A percentile compares a stretch with the other conserved stretches of the same genome.
Conservation (phyloP, 257 asterid species). For the Solanum peruvianum region DNA sequence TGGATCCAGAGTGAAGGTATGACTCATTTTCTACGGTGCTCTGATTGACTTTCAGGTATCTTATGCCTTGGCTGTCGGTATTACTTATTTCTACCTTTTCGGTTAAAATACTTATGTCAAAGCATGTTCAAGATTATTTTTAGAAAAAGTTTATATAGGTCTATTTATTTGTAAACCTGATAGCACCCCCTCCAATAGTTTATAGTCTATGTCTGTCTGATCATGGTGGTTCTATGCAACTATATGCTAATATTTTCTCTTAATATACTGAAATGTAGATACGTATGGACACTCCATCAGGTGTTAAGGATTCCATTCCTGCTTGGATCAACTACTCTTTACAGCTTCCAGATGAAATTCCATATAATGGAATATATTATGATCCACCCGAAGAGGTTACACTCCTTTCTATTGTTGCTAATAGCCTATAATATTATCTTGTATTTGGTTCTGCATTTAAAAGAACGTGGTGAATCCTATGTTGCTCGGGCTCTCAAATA, state of each 20-base stretch:
- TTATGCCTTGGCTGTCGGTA: neutral
- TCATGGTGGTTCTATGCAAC: neutral
- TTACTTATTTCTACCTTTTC: neutral
- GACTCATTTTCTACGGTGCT: neutral
- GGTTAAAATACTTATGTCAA: neutral
- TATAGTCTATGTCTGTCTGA: neutral
- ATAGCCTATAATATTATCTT: neutral
- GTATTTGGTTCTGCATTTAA: neutral
- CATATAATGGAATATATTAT: conserved; percentile 85
- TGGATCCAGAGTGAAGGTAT: conserved; percentile 96
- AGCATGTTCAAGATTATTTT: neutral
- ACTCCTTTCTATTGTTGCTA: neutral
- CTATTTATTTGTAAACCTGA: neutral
- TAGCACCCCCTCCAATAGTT: neutral
- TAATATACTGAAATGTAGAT: conserved; percentile 42
- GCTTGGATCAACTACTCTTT: conserved; percentile 97
- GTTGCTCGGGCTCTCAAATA: neutral
- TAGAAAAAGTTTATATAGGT: neutral
- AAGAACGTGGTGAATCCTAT: neutral
- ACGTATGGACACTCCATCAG: conserved; percentile 98
- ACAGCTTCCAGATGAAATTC: conserved; percentile 95
- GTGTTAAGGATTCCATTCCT: conserved; percentile 92
- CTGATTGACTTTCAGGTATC: neutral
- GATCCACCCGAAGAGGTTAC: conserved; percentile 96
- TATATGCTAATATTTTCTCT: neutral